Percentiles rank a stretch among this genome's conserved stretches.
These are phyloP conservation scores for Salix arbutifolia DNA, from an alignment of 345 rosid species.

Conservation along the genomic window DNA sequence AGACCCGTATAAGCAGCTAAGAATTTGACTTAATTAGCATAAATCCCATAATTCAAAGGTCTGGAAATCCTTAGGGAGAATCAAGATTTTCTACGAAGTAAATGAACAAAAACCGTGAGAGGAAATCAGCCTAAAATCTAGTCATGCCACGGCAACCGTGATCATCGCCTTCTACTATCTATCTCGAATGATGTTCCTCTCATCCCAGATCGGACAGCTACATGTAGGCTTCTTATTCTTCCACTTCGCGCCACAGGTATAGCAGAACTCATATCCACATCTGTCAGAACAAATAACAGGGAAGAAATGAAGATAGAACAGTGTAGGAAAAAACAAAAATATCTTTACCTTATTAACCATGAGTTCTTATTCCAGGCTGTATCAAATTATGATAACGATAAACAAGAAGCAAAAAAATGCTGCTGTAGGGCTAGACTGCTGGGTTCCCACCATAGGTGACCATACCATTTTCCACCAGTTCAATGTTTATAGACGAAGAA, in stretches of 20 bases:
- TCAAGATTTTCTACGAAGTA: neutral
- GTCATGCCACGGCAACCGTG: neutral
- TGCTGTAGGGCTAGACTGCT: neutral
- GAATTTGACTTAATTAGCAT: neutral
- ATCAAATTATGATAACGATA: neutral
- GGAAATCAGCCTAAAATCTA: neutral
- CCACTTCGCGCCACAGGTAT: constrained; percentile 60
- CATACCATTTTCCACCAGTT: too few species aligned
- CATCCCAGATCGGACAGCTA: constrained; percentile 50
- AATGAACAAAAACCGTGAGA: neutral
- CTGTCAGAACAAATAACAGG: constrained; percentile 22
- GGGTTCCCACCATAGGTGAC: too few species aligned
- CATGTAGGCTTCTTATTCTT: constrained; percentile 47
- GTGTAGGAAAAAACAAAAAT: neutral
- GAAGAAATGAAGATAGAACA: neutral
- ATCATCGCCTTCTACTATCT: neutral
- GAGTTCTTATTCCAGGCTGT: neutral
- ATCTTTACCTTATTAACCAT: neutral
- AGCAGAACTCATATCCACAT: constrained; percentile 65
- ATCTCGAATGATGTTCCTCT: constrained; percentile 16
- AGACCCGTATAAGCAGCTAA: neutral
- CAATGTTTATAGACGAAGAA: too few species aligned
- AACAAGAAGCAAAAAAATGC: neutral
- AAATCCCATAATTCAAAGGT: too few species aligned
- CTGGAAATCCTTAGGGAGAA: neutral